Percentiles rank a stretch among this genome's conserved stretches.
These are phyloP conservation scores for Kitagawia praeruptora DNA, from an alignment of 129 eudicot genomes.

Conservation along the genomic window DNA sequence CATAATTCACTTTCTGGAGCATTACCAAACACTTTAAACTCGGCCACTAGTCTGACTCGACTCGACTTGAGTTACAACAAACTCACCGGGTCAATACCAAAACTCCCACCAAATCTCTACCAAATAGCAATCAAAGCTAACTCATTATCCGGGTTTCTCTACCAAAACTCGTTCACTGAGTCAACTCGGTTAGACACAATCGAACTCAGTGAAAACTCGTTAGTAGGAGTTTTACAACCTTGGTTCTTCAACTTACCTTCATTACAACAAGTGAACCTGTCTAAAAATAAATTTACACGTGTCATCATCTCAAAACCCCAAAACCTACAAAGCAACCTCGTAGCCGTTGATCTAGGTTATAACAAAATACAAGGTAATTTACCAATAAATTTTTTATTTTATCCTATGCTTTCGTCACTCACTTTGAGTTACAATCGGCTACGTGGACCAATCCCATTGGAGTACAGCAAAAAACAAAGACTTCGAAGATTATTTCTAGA, in stretches of 20 bases:
- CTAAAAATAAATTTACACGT: conserved; percentile 57
- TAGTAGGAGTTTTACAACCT: conserved; percentile 39
- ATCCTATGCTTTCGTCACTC: conserved; percentile 51
- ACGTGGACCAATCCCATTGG: conserved; percentile 74
- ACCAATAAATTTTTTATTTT: conserved; percentile 50
- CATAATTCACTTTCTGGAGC: conserved; percentile 48
- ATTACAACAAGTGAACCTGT: conserved; percentile 66
- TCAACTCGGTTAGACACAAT: conserved; percentile 48
- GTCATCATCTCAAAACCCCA: conserved; percentile 43
- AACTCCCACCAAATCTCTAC: conserved; percentile 48
- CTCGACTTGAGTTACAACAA: conserved; percentile 76
- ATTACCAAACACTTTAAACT: conserved; percentile 35
- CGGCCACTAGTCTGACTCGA: conserved; percentile 38
- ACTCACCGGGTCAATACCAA: conserved; percentile 64
- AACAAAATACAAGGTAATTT: conserved; percentile 48
- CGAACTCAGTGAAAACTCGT: conserved; percentile 75
- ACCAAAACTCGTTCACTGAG: conserved; percentile 32
- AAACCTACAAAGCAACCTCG: conserved; percentile 36
- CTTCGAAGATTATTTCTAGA: conserved; percentile 63
- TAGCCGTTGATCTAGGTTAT: conserved; percentile 75
- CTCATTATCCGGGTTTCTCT: conserved; percentile 49
- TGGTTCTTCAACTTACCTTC: conserved; percentile 74
- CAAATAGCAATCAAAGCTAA: conserved; percentile 59
- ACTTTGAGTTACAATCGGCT: conserved; percentile 64
- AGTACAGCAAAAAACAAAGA: conserved; percentile 38